Percentiles rank a stretch among this genome's conserved stretches.
phyloP scores from a whole-genome alignment of 805 yeast genomes.

The Yamadazyma kitorensis region DNA sequence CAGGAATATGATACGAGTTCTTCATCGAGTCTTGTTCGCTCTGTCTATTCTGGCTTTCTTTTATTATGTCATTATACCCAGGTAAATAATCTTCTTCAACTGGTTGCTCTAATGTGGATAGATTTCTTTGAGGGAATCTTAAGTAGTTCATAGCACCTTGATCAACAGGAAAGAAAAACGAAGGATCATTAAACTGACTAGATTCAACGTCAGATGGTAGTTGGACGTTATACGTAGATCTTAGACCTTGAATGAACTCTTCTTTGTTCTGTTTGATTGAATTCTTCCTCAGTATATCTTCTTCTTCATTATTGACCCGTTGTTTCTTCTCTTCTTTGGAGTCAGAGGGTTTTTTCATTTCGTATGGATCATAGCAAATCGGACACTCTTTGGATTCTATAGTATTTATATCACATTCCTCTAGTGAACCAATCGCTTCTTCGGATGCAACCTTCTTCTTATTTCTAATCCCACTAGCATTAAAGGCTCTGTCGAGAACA shows the following conservation, averaged over 20 bases:
- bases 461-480: constrained; percentile 24
- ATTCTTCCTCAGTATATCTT: not conserved
- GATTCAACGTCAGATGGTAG: not conserved
- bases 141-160: constrained; percentile 20
- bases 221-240: not conserved
- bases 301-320: too few species aligned
- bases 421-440: constrained; percentile 36
- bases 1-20: constrained; percentile 29
- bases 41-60: constrained; percentile 10
- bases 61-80: constrained; percentile 18
- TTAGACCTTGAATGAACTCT: not conserved
- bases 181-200: constrained; percentile 26
- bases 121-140: constrained; percentile 26
- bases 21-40: constrained; percentile 12
- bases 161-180: constrained; percentile 31
- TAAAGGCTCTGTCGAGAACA: constrained; percentile 33
- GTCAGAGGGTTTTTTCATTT: constrained; percentile 4
- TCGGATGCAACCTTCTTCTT: constrained; percentile 32
- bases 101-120: constrained; percentile 17
- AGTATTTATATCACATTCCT: constrained; percentile 17
- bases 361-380: constrained; percentile 39
- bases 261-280: not conserved
- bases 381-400: constrained; percentile 30
- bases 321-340: not conserved
- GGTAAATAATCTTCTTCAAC: constrained; percentile 26